Conservation (phyloP, 352 stramenopile genomes). For the Phytophthora brassicae region DNA sequence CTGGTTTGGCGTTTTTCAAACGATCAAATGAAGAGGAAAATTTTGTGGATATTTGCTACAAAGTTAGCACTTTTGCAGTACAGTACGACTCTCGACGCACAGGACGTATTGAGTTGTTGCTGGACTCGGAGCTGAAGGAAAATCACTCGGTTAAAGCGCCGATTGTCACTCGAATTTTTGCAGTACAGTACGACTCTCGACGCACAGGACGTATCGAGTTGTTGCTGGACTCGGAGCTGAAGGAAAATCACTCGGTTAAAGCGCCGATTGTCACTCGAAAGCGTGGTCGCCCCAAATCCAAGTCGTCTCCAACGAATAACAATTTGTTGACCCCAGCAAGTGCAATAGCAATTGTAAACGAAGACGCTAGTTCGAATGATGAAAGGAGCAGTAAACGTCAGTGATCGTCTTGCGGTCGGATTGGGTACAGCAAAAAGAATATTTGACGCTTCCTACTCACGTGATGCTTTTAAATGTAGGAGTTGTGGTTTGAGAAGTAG, state of each 20-base stretch:
- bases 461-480: constrained; percentile 28
- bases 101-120: constrained; percentile 31
- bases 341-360: constrained; percentile 11
- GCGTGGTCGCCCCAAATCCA: constrained; percentile 35
- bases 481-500: background rate
- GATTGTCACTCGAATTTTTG: constrained; percentile 28
- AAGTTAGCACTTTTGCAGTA: constrained; percentile 23
- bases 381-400: constrained; percentile 20
- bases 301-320: constrained; percentile 13
- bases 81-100: constrained; percentile 32
- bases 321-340: constrained; percentile 10
- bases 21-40: constrained; percentile 17
- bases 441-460: too few relatives aligned
- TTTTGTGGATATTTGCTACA: constrained; percentile 31
- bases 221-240: constrained; percentile 34
- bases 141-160: constrained; percentile 30
- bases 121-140: constrained; percentile 37
- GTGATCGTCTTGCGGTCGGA: constrained; percentile 28
- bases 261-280: constrained; percentile 32
- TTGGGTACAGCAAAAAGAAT: constrained; percentile 38
- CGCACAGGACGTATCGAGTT: constrained; percentile 32
- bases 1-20: constrained; percentile 31
- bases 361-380: constrained; percentile 6
- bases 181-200: constrained; percentile 31
- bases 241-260: constrained; percentile 31